phyloP scores from a whole-genome alignment of 1,284 basidiomycete genomes.

The Meira miltonrushii region DNA sequence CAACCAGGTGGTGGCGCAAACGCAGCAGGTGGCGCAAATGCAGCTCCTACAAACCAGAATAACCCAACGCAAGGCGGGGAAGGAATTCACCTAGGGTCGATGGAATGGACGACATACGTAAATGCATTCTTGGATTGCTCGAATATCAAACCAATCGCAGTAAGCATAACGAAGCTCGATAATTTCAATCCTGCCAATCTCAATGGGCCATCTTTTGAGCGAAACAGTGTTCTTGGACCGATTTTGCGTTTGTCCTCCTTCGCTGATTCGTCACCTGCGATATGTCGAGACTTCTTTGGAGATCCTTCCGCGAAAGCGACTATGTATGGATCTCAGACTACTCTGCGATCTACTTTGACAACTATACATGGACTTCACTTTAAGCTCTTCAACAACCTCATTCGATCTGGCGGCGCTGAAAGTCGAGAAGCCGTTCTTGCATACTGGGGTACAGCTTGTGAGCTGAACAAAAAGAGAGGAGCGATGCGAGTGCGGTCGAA shows the following conservation, averaged over 20 bases:
- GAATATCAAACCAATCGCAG: constrained; percentile 75
- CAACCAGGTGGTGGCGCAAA: constrained; percentile 18
- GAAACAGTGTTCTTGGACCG: constrained; percentile 45
- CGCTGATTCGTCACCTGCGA: constrained; percentile 36
- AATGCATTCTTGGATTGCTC: constrained; percentile 75
- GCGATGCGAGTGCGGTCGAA: constrained; percentile 80
- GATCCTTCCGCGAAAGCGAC: constrained; percentile 32
- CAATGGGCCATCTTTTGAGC: constrained; percentile 56
- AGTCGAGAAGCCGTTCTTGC: constrained; percentile 78
- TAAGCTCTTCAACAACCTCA: constrained; percentile 78
- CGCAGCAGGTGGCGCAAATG: constrained; percentile 19
- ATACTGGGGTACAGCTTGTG: constrained; percentile 71
- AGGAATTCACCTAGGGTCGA: constrained; percentile 53
- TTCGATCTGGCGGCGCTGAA: constrained; percentile 68
- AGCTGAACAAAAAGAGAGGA: constrained; percentile 75
- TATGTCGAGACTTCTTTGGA: constrained; percentile 36
- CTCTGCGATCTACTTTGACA: constrained; percentile 39
- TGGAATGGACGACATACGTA: constrained; percentile 76
- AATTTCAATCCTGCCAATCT: constrained; percentile 66
- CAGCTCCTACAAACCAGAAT: not conserved
- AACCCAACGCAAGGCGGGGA: constrained; percentile 19
- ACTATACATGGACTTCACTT: constrained; percentile 68
- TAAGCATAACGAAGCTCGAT: constrained; percentile 66
- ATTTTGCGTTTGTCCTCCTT: constrained; percentile 41
- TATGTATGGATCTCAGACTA: constrained; percentile 31